Percentiles rank a stretch among this genome's conserved stretches.
phyloP scores from a whole-genome alignment of 164 flowering plant species.

The Dillenia turbinata region DNA sequence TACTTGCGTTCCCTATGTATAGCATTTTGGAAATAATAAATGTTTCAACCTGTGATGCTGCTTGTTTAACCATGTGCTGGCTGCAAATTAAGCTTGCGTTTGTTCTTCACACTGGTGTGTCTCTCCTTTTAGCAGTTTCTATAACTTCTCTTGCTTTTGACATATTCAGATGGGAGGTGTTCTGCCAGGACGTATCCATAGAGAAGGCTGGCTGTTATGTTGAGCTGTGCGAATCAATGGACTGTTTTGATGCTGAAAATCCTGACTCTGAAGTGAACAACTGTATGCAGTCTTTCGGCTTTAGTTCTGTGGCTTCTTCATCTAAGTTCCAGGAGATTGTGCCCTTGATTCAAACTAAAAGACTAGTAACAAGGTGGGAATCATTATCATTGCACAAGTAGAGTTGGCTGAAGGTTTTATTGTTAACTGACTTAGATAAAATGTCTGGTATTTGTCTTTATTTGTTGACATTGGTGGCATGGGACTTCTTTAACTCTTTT shows the following conservation, averaged over 20 bases:
- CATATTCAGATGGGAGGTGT: conserved; percentile 78
- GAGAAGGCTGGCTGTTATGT: conserved; percentile 81
- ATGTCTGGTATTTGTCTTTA: no score
- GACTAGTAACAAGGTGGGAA: conserved; percentile 33
- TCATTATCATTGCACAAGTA: neutral
- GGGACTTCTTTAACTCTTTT: neutral
- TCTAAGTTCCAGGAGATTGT: conserved; percentile 15
- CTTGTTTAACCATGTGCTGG: no score
- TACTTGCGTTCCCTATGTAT: neutral
- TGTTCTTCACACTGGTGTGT: no score
- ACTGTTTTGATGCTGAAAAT: conserved; percentile 5
- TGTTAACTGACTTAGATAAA: neutral
- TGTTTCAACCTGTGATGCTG: no score
- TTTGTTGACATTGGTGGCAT: no score
- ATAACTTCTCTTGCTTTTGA: neutral
- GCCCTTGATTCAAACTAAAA: conserved; percentile 20
- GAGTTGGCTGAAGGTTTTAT: neutral
- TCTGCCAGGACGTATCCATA: conserved; percentile 64
- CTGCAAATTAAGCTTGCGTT: no score
- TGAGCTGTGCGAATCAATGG: conserved; percentile 19
- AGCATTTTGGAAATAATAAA: no score
- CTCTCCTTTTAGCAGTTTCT: no score
- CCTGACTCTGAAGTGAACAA: conserved; percentile 12
- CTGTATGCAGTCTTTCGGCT: conserved; percentile 21
- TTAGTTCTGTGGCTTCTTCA: conserved; percentile 16